Conservation (phyloP, 73 alveolate species). For the Effrenium voratum region DNA sequence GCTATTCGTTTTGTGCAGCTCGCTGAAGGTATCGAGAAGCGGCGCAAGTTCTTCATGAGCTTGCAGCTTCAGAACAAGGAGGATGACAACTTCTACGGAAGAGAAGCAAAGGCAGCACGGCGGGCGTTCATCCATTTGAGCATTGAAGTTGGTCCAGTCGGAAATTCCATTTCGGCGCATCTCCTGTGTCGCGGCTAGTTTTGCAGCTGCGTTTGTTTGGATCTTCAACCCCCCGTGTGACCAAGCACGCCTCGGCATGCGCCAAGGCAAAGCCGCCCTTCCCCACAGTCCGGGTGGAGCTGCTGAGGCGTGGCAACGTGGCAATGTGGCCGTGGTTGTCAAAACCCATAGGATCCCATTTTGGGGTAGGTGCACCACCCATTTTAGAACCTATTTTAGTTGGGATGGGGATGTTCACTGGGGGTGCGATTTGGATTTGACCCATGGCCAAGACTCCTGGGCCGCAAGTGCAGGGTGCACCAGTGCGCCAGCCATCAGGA, state of each 20-base stretch:
- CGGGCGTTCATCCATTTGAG: background rate
- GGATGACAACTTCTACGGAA: conserved; percentile 82
- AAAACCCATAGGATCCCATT: background rate
- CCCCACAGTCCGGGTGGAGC: conserved; percentile 65
- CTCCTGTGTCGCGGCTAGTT: too few relatives aligned
- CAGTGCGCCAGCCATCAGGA: too few relatives aligned
- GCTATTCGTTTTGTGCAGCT: background rate
- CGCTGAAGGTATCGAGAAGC: conserved; percentile 55
- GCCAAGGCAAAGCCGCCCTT: conserved; percentile 50
- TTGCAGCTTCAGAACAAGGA: conserved; percentile 64
- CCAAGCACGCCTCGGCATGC: too few relatives aligned
- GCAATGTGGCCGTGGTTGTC: background rate
- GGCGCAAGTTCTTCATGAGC: conserved; percentile 79
- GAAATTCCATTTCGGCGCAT: too few relatives aligned
- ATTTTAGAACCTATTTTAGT: too few relatives aligned
- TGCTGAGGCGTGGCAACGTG: conserved; percentile 4
- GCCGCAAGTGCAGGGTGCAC: too few relatives aligned
- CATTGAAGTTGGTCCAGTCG: too few relatives aligned
- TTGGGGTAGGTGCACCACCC: background rate
- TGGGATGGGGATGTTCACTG: too few relatives aligned
- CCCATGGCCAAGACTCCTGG: too few relatives aligned
- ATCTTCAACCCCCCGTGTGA: too few relatives aligned
- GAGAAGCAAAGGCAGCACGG: background rate
- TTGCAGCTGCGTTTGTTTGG: too few relatives aligned
- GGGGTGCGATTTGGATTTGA: too few relatives aligned